Base-by-base conservation (phyloP, 345 rosid species). In the Boechera retrofracta region DNA sequence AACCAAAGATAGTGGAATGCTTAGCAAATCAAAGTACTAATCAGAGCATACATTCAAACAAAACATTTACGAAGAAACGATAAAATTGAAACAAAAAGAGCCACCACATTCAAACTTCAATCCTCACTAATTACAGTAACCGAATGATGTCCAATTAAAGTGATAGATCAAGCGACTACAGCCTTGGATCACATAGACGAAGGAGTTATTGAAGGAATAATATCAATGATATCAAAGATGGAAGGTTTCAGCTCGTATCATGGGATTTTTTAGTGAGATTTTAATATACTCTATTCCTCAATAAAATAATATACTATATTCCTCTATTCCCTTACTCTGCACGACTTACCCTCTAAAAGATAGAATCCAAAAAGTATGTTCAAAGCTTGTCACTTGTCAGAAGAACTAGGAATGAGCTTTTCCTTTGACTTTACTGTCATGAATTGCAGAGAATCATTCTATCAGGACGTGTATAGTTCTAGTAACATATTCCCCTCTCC, bases 41-140 rank as follows among this genome's bases (percentile, higher is more conserved):
- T 28, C 45, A 26, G 24, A 70, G 60, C 16, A 64, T 53, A 55
- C 47, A 62, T 76, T 35, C 48, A 57, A 65, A 21, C 53, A 64
- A 45, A 51, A 16, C 45, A 21, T 58, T 33, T 64, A 44, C 16
- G 5, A 65, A n/a, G 39, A 62, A 61, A 60, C 16, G 31, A 77
- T 63, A 45, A 54, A 21, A 15, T 55, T 35, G 21, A 32, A 56
- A 60, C 6, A 32, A 48, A 71, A 55, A 39, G 28, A 24, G 54
- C 11, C 11, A 28, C 67, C 21, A 71, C 65, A 63, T 3, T 48
- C 33, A 32, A 72, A 77, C 54, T 77, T 77, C 67, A 64, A 70
- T 65, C 32, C 53, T 57, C 67, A 63, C 63, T 69, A 41, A 63
- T 52, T 33, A 36, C 69, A 61, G 56, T 33, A 52, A 32, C 5